Percentiles rank a stretch among this genome's conserved stretches.
Conservation (phyloP, 1,284 basidiomycete genomes). For the Singerocomus inundabilis region DNA sequence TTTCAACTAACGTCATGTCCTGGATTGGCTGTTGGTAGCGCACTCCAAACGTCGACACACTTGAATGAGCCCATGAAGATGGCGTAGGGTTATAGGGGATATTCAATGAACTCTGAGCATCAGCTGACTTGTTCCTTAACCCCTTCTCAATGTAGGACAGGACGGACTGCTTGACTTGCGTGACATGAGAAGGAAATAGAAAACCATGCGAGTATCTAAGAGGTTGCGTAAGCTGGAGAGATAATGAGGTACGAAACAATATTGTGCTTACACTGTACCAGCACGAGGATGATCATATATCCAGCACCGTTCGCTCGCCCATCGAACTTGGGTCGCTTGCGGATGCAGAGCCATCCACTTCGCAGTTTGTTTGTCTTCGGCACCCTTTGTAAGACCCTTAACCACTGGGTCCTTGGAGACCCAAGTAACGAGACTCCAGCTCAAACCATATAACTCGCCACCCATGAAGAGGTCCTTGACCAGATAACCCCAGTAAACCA, state of each 20-base stretch:
- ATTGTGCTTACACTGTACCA: constrained; percentile 74
- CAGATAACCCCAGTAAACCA: constrained; percentile 95
- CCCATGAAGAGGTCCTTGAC: constrained; percentile 96
- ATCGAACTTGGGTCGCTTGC: constrained; percentile 74
- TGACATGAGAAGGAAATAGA: constrained; percentile 90
- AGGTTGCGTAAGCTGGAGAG: constrained; percentile 14
- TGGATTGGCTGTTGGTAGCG: constrained; percentile 74
- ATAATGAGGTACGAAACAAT: constrained; percentile 1
- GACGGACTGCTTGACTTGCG: constrained; percentile 57
- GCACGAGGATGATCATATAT: constrained; percentile 97
- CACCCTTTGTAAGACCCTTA: constrained; percentile 70
- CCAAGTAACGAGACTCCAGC: constrained; percentile 89
- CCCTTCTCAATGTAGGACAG: constrained; percentile 43
- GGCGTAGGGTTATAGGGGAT: constrained; percentile 39
- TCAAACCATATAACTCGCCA: constrained; percentile 92
- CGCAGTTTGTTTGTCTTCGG: constrained; percentile 95
- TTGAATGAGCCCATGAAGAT: constrained; percentile 73
- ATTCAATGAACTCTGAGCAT: constrained; percentile 5
- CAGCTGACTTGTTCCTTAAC: constrained; percentile 30
- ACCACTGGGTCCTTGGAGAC: constrained; percentile 74
- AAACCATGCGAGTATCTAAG: constrained; percentile 90
- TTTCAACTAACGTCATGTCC: constrained; percentile 68
- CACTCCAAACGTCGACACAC: constrained; percentile 81
- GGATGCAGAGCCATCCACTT: constrained; percentile 94
- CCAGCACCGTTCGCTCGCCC: constrained; percentile 94